phyloP scores from a whole-genome alignment of 306 rosid species.

The Pyrus bretschneideri region DNA sequence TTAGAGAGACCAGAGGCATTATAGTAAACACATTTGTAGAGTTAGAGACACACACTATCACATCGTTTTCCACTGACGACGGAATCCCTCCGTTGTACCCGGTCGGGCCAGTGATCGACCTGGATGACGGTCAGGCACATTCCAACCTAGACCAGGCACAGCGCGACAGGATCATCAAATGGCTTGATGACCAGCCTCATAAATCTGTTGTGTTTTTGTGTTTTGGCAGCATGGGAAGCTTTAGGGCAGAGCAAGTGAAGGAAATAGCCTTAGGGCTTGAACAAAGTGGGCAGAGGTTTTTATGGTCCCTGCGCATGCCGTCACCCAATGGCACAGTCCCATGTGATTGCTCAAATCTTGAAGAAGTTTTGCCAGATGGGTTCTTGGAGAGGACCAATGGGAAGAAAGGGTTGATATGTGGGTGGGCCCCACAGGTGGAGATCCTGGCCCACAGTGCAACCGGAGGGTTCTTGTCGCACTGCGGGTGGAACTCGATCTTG shows the following conservation, averaged over 20 bases:
- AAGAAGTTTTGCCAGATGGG: conserved; percentile 44
- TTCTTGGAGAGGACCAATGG: conserved; percentile 44
- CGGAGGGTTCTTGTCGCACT: conserved; percentile 54
- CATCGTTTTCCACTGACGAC: conserved; percentile 18
- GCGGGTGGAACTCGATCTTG: conserved; percentile 65
- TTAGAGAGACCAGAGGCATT: conserved; percentile 45
- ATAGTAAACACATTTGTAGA: conserved; percentile 45
- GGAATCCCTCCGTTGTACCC: conserved; percentile 43
- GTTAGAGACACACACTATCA: conserved; percentile 31
- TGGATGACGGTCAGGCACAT: conserved; percentile 17
- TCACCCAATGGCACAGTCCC: not conserved
- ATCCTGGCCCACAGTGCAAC: conserved; percentile 39
- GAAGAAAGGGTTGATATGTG: conserved; percentile 41
- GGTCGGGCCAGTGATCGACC: conserved; percentile 50
- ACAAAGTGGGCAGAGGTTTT: conserved; percentile 40
- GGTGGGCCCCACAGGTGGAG: conserved; percentile 59
- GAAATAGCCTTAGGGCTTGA: conserved; percentile 53
- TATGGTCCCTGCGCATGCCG: conserved; percentile 39
- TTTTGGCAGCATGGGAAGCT: conserved; percentile 61
- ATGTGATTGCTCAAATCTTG: not conserved
- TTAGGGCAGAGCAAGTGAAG: conserved; percentile 41
- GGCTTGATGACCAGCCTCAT: conserved; percentile 49
- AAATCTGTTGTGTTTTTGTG: conserved; percentile 48
- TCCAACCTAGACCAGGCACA: conserved; percentile 30
- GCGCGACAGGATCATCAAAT: conserved; percentile 33